Evolutionary conservation across 139 green algal species (phyloP), one percentile per base, ranked within the genome.

Genomic region (Microglena sp.): DNA sequence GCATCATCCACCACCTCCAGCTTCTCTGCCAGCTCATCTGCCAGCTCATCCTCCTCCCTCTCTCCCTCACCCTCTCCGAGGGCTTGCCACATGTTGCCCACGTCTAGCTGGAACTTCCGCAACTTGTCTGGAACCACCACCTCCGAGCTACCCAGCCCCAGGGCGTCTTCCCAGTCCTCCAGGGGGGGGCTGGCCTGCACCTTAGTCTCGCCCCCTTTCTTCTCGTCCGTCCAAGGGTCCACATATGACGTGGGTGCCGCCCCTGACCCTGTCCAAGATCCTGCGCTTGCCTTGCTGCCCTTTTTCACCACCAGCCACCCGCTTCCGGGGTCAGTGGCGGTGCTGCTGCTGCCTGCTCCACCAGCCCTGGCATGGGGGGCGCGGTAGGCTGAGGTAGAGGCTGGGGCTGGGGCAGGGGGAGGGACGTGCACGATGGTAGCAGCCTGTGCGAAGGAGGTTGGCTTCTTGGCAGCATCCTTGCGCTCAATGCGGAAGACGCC

Each of bases 401-500:
- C 56, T 11, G 56, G 29, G 7, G 56, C 56, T 21, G 26, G 40
- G 28, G 11, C 29, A 8, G 56, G 56, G 29, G 29, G 11, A 5
- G 31, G 15, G 6, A 11, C 56, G 7, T 31, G 26, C 56, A 26
- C 18, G 8, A 64, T n/a, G 8, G 24, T 5, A n/a, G 24, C 56
- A 18, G 40, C 15, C 29, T 28, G 56, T n/a, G n/a, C n/a, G n/a
- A n/a, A n/a, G n/a, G n/a, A n/a, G n/a, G n/a, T n/a, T n/a, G n/a
- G n/a, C n/a, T n/a, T n/a, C n/a, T n/a, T n/a, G 29, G 56, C 29
- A 8, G 56, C 29, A 15, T 21, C 7, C 31, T 28, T 8, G 29
- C 56, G 56, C 56, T 36, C 56, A n/a, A 64, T n/a, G 7, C 56
- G 56, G 31, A 64, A 64, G 29, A 64, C 56, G 31, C 56, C 56